Evolutionary conservation across 2,329 filamentous ascomycete genomes (phyloP), one percentile per base, ranked within the genome.

Genomic region (Thyridium curvatum): DNA sequence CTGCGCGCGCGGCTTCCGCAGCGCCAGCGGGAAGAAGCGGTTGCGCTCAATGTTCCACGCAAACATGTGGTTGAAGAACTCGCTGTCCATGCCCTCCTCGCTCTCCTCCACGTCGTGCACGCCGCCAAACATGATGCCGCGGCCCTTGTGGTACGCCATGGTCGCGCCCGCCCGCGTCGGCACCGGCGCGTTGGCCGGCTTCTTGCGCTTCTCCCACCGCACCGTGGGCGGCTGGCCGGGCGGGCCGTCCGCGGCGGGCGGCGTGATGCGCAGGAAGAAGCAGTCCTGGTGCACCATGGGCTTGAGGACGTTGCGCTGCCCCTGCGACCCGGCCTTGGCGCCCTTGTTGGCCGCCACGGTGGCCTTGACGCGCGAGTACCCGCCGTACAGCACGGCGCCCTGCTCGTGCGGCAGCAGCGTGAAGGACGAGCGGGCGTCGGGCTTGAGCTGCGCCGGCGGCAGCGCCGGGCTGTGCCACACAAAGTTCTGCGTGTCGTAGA

Each of bases 1-100:
- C 35, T 77, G 76, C 15, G 73, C 68, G 18, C 88, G 80, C 3
- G 87, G 77, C 50, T 88, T 86, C 38, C 90, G 75, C 34, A 97
- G 68, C 9, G 70, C 68, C 33, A 97, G 70, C 3, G 85, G 86
- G 68, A 97, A 96, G 66, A 95, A 97, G 8, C 93, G 76, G 58
- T 98, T 98, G 42, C 91, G 79, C 53, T 97, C 93, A 46, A 95
- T 81, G 55, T 94, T 96, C 87, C 90, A 97, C 5, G 90, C 86
- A 53, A 86, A 94, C 17, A 97, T 65, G 40, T 82, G 77, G 52
- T 96, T 91, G 68, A 97, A 98, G 64, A 98, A 98, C 59, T 96
- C 90, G 55, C 87, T 94, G 39, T 98, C 91, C 49, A 98, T 94
- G 4, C 86, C 89, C 59, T 98, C 93, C 57, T 95, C 90, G 47